Base-by-base conservation (phyloP, 352 stramenopile genomes). In the Globisporangium nodosum region DNA sequence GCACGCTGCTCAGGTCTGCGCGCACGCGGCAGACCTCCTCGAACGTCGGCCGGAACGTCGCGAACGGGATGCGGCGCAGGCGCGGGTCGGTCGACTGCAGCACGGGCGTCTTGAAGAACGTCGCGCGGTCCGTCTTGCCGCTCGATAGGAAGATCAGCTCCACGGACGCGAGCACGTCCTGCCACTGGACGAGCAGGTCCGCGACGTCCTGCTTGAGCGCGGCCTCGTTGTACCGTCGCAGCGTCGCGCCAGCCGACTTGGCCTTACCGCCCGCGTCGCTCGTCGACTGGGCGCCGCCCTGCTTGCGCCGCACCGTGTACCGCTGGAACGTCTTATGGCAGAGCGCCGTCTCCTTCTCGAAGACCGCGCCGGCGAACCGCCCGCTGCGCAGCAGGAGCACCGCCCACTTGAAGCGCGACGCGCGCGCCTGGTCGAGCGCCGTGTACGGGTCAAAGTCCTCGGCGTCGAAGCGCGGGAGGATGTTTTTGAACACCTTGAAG, bases 301-400 rank as follows among this genome's bases (percentile, higher is more conserved):
- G 94, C 54, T 97, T 97, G 54, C 93, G 85, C 39, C 94, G 83
- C 6, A 94, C 88, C 8, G 94, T 98, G 73, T 98, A 98, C 18
- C 90, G 75, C 58, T 94, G 82, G 49, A 93, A 97, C 45, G 92
- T 94, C 68, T 94, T 96, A 69, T 98, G 94, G 45, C 81, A 83
- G 18, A 98, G 31, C 40, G 91, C 95, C 64, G 88, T 92, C 40
- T 92, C 87, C 63, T 83, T 78, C 40, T 92, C 71, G 68, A 96
- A 98, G 7, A 97, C 75, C 18, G 84, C 92, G 5, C 83, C 89
- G 5, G 90, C 93, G 72, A 98, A 98, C 51, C 92, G 76, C 15
- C 94, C 94, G 49, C 85, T 96, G 59, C 88, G 88, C 18, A 98
- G 61, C n/a, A 97, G 63, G 33, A 98, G 78, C 20, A 98, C 76